phyloP scores from a whole-genome alignment of 1,139 yeast genomes.

The Candida mesenterica region DNA sequence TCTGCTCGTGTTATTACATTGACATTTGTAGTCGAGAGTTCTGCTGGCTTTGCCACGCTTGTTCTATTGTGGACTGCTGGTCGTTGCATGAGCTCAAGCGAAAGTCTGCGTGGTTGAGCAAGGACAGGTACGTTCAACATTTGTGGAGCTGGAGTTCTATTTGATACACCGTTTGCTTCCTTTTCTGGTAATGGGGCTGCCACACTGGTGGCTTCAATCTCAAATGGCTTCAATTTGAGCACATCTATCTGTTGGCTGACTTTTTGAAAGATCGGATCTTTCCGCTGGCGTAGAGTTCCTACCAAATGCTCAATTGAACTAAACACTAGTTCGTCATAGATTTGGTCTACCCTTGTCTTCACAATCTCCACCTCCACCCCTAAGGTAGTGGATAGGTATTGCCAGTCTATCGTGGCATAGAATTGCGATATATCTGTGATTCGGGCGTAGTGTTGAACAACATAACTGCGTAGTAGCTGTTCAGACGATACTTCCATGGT shows the following conservation, averaged over 20 bases:
- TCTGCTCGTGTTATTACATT: slow-evolving; percentile 35
- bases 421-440: slow-evolving; percentile 16
- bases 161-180: background rate
- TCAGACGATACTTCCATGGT: slow-evolving; percentile 9
- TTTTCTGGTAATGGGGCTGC: background rate
- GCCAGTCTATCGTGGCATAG: slow-evolving; percentile 21
- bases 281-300: background rate
- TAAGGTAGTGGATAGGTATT: slow-evolving; percentile 15
- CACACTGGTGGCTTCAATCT: background rate
- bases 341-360: slow-evolving; percentile 23
- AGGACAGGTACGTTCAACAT: background rate
- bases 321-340: slow-evolving; percentile 18
- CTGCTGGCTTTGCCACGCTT: slow-evolving; percentile 25
- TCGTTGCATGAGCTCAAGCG: background rate
- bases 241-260: background rate
- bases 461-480: slow-evolving; percentile 16
- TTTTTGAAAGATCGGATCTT: slow-evolving; percentile 1
- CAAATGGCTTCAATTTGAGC: background rate
- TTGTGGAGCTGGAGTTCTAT: background rate
- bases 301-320: slow-evolving; percentile 5
- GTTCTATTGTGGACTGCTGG: background rate
- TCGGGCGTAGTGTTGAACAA: slow-evolving; percentile 11
- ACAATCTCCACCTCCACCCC: slow-evolving; percentile 18
- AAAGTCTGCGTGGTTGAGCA: background rate
- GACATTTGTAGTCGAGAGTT: slow-evolving; percentile 31